Evolutionary conservation across 2,329 filamentous ascomycete genomes (phyloP), one percentile per base, ranked within the genome.

Genomic region (Beauveria varroae): DNA sequence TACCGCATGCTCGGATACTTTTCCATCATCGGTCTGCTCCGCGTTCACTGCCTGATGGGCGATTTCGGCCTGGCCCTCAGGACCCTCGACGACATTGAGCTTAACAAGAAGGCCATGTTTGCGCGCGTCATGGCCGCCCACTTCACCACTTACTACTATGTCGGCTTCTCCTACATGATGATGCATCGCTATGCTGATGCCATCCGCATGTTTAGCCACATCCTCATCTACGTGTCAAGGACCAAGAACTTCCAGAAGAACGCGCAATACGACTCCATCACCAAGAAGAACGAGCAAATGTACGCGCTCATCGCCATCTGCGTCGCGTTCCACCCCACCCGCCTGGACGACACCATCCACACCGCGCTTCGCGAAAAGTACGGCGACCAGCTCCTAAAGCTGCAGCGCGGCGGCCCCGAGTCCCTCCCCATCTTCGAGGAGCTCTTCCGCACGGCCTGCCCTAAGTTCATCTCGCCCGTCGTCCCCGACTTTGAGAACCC

Each of bases 201-300:
- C 76, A 97, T 99, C 80, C 92, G 93, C 84, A 96, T 97, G 89
- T 99, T 99, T 87, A 96, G 91, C 83, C 95, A 99, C 85, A 99
- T 99, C 77, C 87, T 99, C 70, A 89, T 99, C 79, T 99, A 98
- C 79, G 93, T 99, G 68, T 96, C 92, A 68, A 85, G 95, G 71
- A 99, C 95, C 73, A 99, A 99, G 90, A 98, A 98, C 84, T 98
- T 98, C 87, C 95, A 99, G 80, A 99, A 98, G 87, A 96, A 93
- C 76, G 89, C 90, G 30, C 90, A 96, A 80, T 98, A 96, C 81
- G 95, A 99, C 77, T 96, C 91, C 65, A 97, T 98, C 78, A 93
- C 91, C 71, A 99, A 99, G 89, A 98, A 98, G 87, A 98, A 96
- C 78, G 95, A 99, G 77, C 95, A 99, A 83, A 98, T 99, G 93